phyloP scores from a whole-genome alignment of 2,329 filamentous ascomycete genomes.

The Penicillium sp. region DNA sequence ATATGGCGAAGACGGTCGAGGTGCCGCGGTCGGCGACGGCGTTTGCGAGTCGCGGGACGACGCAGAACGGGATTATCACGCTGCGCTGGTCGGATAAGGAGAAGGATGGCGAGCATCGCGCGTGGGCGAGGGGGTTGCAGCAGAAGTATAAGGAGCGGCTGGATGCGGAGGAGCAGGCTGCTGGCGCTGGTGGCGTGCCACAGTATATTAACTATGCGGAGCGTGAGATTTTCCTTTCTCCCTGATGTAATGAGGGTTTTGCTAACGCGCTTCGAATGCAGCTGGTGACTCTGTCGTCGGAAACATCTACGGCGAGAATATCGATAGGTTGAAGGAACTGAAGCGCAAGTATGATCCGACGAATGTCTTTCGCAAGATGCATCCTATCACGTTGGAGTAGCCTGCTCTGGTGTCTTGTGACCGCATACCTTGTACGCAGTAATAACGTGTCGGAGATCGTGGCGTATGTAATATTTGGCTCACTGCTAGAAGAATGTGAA shows the following conservation, averaged over 20 bases:
- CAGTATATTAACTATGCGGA: constrained; percentile 45
- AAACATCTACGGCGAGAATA: constrained; percentile 54
- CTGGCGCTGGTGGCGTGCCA: constrained; percentile 25
- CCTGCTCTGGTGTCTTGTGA: no score
- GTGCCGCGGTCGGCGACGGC: constrained; percentile 46
- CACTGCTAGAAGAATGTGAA: no score
- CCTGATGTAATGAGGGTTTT: neutral
- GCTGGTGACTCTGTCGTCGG: constrained; percentile 37
- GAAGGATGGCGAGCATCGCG: constrained; percentile 44
- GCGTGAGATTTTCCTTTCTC: constrained; percentile 28
- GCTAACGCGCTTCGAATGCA: constrained; percentile 23
- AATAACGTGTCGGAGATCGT: no score
- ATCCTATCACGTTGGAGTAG: constrained; percentile 32
- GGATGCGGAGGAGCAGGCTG: constrained; percentile 7
- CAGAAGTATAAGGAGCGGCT: constrained; percentile 31
- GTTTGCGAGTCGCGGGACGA: constrained; percentile 52
- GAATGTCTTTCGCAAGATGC: constrained; percentile 54
- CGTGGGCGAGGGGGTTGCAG: constrained; percentile 45
- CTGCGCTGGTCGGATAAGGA: constrained; percentile 48
- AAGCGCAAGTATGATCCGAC: constrained; percentile 54
- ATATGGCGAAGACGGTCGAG: constrained; percentile 46
- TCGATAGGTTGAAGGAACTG: constrained; percentile 45
- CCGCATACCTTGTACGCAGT: no score
- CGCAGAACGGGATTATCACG: constrained; percentile 50
- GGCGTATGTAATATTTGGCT: no score